Percentiles rank a stretch among this genome's conserved stretches.
These are phyloP conservation scores for Pleurotus platypus DNA, from an alignment of 768 basidiomycete genomes.

Conservation along the genomic window DNA sequence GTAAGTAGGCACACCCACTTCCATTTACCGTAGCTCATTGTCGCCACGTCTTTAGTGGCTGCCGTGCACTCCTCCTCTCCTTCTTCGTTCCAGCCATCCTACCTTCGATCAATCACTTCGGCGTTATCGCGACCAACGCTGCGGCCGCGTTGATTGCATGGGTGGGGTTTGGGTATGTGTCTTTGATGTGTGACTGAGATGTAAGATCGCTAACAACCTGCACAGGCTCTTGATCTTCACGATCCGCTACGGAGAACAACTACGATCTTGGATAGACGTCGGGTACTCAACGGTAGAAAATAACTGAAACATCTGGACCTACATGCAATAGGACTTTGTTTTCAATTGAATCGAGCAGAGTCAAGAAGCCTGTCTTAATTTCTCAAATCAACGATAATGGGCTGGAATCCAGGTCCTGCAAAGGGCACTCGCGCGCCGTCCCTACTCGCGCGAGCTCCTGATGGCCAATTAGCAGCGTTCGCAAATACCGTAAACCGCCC, in stretches of 20 bases:
- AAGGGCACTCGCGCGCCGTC: constrained; percentile 21
- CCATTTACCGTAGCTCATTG: background rate
- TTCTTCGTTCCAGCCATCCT: constrained; percentile 30
- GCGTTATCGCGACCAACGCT: constrained; percentile 38
- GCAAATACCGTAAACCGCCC: constrained; percentile 34
- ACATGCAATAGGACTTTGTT: background rate
- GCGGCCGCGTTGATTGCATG: constrained; percentile 35
- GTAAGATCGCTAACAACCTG: background rate
- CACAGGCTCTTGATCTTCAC: constrained; percentile 42
- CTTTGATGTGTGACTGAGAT: no score
- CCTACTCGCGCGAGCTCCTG: constrained; percentile 19
- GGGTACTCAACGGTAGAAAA: constrained; percentile 32
- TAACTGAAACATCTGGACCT: background rate
- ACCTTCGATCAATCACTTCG: constrained; percentile 43
- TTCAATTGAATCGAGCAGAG: background rate
- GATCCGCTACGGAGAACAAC: constrained; percentile 40
- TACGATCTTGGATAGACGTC: constrained; percentile 45
- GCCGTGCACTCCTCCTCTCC: constrained; percentile 31
- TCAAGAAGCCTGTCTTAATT: constrained; percentile 16
- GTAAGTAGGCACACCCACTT: constrained; percentile 18
- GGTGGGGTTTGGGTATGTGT: constrained; percentile 40
- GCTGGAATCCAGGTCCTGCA: constrained; percentile 39
- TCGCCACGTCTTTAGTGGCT: constrained; percentile 15
- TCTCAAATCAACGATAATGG: constrained; percentile 40
- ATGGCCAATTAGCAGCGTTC: constrained; percentile 39